Evolutionary conservation across 106 monocot genomes (phyloP), one percentile per base, ranked within the genome.

Genomic region (Dioscorea zingiberensis): DNA sequence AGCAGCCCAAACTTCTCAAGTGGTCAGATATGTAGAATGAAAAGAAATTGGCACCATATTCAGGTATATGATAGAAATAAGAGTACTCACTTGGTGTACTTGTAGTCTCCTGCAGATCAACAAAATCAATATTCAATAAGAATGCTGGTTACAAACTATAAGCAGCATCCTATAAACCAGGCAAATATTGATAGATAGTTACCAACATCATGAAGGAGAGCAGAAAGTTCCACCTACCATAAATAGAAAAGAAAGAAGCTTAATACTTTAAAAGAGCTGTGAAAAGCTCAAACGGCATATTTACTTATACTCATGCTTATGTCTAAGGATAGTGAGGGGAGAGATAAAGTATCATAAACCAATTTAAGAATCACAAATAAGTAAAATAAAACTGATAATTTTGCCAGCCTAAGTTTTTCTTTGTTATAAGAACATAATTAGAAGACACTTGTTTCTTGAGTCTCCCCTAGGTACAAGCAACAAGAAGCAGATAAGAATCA

Each of bases 161-260:
- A 45, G 69, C 25, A 69, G 18, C 11, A 63, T 21, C 7, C 44
- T n/a, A 17, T 21, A 68, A 62, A 21, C 23, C 14, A 13, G 19
- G 53, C n/a, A 38, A 46, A 48, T 13, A 15, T 25, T 23, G 14
- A 19, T 14, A 54, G n/a, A 63, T 9, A 60, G 4, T 65, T 88
- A 97, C 97, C 92, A 47, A 97, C 82, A 72, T 97, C 97, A 74
- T 97, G 97, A 3, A 97, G 80, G 25, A 97, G 88, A 62, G 97
- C 92, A 54, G 92, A 88, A 70, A 97, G 64, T 58, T 92, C 91
- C 26, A 97, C 88, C 97, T 97, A 70, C 0, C 24, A 45, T 72
- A 54, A 25, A 54, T 0, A 61, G 27, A 22, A 55, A 65, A 22
- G 14, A 1, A 8, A 38, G 38, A 60, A 0, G 13, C 17, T 63